Conservation (phyloP, 2,329 filamentous ascomycete species). For the Hypoxylon sp. region DNA sequence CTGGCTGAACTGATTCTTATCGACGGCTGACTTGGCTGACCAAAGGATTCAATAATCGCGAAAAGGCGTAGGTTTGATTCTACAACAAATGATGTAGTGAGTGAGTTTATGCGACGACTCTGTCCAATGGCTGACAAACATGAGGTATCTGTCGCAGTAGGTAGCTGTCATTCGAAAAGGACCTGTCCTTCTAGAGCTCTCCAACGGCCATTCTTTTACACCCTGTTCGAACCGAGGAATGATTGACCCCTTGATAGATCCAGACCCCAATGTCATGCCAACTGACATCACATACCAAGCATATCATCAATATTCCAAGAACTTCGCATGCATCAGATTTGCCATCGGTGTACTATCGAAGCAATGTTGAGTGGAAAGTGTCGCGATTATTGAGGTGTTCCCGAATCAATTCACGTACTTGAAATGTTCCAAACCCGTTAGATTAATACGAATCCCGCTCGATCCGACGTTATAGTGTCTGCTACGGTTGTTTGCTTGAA, state of each 20-base stretch:
- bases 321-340: conserved; percentile 5
- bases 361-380: background rate
- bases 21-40: conserved; percentile 22
- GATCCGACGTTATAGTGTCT: background rate
- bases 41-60: conserved; percentile 5
- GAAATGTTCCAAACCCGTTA: background rate
- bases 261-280: conserved; percentile 14
- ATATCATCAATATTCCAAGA: conserved; percentile 2
- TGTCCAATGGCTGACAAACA: background rate
- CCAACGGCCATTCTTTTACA: conserved; percentile 41
- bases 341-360: conserved; percentile 4
- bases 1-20: conserved; percentile 19
- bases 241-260: conserved; percentile 26
- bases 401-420: background rate
- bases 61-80: conserved; percentile 12
- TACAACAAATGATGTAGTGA: conserved; percentile 2
- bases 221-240: conserved; percentile 35
- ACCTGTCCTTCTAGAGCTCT: background rate
- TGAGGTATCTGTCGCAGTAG: background rate
- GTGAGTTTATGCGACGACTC: conserved; percentile 5
- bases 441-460: background rate
- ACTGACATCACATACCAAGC: conserved; percentile 14
- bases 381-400: background rate
- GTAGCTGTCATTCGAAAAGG: background rate
- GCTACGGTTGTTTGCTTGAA: conserved; percentile 29